phyloP scores from a whole-genome alignment of 1,284 basidiomycete genomes.

The Coniferiporia sulphurascens region DNA sequence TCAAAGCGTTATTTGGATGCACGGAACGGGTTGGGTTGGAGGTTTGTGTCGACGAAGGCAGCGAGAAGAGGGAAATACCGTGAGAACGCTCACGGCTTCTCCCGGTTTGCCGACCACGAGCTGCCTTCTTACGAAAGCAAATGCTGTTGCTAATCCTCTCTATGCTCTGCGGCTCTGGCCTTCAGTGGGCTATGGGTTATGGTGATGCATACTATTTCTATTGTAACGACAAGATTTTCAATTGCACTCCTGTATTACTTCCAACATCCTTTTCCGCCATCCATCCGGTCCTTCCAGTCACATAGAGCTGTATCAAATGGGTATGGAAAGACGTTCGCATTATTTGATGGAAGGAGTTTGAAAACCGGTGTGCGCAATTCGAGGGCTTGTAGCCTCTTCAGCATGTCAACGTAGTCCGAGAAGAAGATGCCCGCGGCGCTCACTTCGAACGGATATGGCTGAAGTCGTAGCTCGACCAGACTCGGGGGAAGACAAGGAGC shows the following conservation, averaged over 20 bases:
- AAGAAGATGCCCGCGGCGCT: conserved; percentile 15
- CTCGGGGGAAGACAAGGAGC: conserved; percentile 12
- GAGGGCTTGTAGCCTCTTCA: conserved; percentile 9
- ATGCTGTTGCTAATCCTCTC: too few species aligned
- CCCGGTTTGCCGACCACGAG: too few species aligned
- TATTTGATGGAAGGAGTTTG: conserved; percentile 16
- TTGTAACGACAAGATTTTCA: too few species aligned
- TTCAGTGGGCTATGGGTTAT: too few species aligned
- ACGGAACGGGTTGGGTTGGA: conserved; percentile 7
- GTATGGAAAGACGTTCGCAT: conserved; percentile 16
- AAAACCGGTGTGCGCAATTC: conserved; percentile 2
- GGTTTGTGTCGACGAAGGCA: not conserved
- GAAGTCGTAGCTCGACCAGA: conserved; percentile 13
- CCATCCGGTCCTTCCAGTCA: conserved; percentile 17
- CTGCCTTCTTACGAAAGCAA: too few species aligned
- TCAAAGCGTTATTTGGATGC: conserved; percentile 13
- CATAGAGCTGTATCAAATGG: conserved; percentile 15
- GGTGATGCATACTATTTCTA: too few species aligned
- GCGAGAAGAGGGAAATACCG: not conserved
- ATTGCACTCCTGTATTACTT: not conserved
- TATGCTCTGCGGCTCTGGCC: too few species aligned
- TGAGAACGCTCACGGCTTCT: not conserved
- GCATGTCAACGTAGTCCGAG: conserved; percentile 17
- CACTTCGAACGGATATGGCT: conserved; percentile 18
- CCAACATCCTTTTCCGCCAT: conserved; percentile 17